Conservation (phyloP, 257 asterid genomes). For the Gynochthodes officinalis region DNA sequence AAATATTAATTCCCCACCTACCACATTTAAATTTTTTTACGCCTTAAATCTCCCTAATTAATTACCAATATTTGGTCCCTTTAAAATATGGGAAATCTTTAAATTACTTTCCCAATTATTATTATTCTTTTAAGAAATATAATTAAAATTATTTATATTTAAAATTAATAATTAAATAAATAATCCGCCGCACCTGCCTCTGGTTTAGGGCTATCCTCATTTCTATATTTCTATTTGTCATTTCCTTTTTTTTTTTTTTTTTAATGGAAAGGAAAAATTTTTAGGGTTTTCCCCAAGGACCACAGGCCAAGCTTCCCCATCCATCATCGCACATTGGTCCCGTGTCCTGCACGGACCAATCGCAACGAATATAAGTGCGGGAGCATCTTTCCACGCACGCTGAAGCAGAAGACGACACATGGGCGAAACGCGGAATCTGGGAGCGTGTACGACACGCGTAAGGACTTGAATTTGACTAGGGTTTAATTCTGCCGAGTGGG, state of each 20-base stretch:
- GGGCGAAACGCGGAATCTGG: background rate
- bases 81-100: background rate
- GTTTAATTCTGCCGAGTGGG: slow-evolving; percentile 11
- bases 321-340: no score
- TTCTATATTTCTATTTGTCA: background rate
- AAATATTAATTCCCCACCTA: background rate
- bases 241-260: background rate
- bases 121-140: background rate
- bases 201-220: slow-evolving; percentile 15
- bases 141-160: background rate
- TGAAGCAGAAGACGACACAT: no score
- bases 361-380: background rate
- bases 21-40: background rate
- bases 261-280: background rate
- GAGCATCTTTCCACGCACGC: background rate
- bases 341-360: background rate
- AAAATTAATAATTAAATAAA: background rate
- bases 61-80: background rate
- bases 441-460: background rate
- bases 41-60: background rate
- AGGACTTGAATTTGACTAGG: slow-evolving; percentile 16
- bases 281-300: slow-evolving; percentile 15
- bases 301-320: background rate
- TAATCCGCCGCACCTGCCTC: background rate
- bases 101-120: background rate